Conservation (phyloP, 2,329 filamentous ascomycete species). For the Claviceps cyperi region DNA sequence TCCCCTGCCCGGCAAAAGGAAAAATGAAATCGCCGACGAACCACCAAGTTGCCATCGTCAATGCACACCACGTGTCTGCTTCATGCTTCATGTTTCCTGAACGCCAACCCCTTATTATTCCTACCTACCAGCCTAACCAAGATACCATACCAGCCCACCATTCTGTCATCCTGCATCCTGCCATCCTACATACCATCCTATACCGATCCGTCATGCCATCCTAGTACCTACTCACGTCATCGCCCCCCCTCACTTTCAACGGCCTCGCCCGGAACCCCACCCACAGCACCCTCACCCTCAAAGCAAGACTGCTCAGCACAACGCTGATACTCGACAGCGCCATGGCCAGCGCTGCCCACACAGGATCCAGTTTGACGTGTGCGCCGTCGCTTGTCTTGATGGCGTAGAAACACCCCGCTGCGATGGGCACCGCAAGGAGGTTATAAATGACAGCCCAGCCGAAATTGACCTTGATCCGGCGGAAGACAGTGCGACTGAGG, state of each 20-base stretch:
- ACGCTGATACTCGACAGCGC: slow-evolving; percentile 84
- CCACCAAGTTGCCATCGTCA: too few relatives aligned
- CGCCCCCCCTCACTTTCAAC: background rate
- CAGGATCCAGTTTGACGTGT: slow-evolving; percentile 55
- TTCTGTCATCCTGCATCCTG: too few relatives aligned
- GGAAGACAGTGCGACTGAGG: slow-evolving; percentile 58
- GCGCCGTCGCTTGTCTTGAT: slow-evolving; percentile 28
- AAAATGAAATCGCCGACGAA: too few relatives aligned
- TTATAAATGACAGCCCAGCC: slow-evolving; percentile 78
- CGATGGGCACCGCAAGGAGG: slow-evolving; percentile 59
- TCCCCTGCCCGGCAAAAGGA: too few relatives aligned
- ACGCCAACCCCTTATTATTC: too few relatives aligned
- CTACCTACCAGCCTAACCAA: too few relatives aligned
- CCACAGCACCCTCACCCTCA: slow-evolving; percentile 38
- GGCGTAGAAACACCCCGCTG: slow-evolving; percentile 63
- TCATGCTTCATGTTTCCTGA: too few relatives aligned
- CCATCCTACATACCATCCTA: too few relatives aligned
- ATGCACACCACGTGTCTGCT: too few relatives aligned
- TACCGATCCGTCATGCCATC: too few relatives aligned
- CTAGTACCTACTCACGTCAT: too few relatives aligned
- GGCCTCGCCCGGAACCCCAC: slow-evolving; percentile 26
- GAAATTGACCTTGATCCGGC: slow-evolving; percentile 73
- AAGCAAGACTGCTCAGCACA: slow-evolving; percentile 61
- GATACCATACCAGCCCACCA: too few relatives aligned
- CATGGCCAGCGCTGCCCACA: slow-evolving; percentile 88